These are phyloP conservation scores for Calamus simplicifolius DNA, from an alignment of 176 grass and related monocot species.

Conservation along the genomic window DNA sequence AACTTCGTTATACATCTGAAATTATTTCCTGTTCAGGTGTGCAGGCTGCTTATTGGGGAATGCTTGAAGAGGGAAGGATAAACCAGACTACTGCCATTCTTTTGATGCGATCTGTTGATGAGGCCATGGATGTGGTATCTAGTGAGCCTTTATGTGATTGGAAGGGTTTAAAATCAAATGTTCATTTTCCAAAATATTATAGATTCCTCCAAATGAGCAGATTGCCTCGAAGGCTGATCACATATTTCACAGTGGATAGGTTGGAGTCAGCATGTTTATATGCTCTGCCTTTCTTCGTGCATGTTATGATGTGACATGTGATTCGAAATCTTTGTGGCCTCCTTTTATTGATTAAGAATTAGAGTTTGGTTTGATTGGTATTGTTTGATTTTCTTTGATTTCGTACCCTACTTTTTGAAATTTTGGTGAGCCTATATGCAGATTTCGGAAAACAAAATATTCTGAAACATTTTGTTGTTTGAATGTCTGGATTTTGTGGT, in stretches of 20 bases:
- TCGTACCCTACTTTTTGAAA: too few species aligned
- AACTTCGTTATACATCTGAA: too few species aligned
- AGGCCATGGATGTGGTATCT: conserved; percentile 87
- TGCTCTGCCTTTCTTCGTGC: conserved; percentile 88
- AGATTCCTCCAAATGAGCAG: conserved; percentile 77
- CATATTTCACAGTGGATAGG: conserved; percentile 81
- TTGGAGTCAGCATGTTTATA: conserved; percentile 77
- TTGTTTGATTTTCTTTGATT: too few species aligned
- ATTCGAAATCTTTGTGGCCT: too few species aligned
- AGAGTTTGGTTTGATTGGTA: too few species aligned
- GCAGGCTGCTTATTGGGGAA: conserved; percentile 87
- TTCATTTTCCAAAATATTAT: conserved; percentile 69
- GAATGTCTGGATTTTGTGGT: too few species aligned
- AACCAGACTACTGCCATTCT: conserved; percentile 64
- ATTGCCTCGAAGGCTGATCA: conserved; percentile 65
- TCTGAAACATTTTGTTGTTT: too few species aligned
- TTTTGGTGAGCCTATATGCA: too few species aligned
- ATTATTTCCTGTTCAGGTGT: conserved; percentile 39
- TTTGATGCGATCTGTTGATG: conserved; percentile 90
- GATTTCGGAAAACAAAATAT: too few species aligned
- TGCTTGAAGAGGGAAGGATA: conserved; percentile 98
- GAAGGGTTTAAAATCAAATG: conserved; percentile 74
- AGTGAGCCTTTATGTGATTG: conserved; percentile 61
- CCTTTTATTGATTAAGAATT: too few species aligned
- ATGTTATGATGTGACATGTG: too few species aligned